phyloP scores from a whole-genome alignment of 2,329 filamentous ascomycete species.

The Claviceps sorghi region DNA sequence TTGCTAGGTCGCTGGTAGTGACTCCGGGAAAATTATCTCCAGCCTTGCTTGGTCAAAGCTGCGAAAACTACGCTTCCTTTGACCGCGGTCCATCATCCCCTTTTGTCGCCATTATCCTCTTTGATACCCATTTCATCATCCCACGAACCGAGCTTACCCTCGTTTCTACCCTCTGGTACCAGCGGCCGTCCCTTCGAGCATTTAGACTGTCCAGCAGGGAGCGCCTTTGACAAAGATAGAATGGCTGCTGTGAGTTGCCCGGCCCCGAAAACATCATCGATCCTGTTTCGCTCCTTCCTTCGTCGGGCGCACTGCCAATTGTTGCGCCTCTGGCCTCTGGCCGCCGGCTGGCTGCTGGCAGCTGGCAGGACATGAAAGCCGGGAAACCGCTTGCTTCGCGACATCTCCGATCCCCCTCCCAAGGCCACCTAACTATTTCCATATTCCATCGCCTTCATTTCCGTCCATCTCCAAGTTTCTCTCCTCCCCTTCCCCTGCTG shows the following conservation, averaged over 20 bases:
- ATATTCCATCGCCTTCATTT: constrained; percentile 7
- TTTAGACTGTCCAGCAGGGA: constrained; percentile 5
- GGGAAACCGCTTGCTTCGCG: not conserved
- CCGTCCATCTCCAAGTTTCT: constrained; percentile 1
- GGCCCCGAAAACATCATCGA: not conserved
- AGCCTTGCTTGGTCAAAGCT: constrained; percentile 16
- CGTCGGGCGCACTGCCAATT: constrained; percentile 1
- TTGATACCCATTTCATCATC: constrained; percentile 19
- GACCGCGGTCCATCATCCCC: constrained; percentile 15
- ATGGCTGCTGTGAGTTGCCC: constrained; percentile 28
- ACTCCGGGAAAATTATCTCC: constrained; percentile 19
- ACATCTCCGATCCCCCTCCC: not conserved
- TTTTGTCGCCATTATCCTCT: constrained; percentile 14
- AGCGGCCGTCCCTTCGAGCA: constrained; percentile 1
- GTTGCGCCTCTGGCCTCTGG: not conserved
- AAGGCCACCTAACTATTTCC: not conserved
- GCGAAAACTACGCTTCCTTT: constrained; percentile 18
- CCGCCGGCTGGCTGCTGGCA: constrained; percentile 3
- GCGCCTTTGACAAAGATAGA: constrained; percentile 20
- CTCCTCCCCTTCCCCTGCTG: constrained; percentile 3
- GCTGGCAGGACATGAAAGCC: constrained; percentile 3
- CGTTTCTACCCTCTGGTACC: not conserved
- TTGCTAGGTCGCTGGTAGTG: constrained; percentile 6
- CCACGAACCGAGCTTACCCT: constrained; percentile 9
- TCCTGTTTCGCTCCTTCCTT: constrained; percentile 4